Base-by-base conservation (phyloP, 306 rosid genomes). In the Quercus suber region DNA sequence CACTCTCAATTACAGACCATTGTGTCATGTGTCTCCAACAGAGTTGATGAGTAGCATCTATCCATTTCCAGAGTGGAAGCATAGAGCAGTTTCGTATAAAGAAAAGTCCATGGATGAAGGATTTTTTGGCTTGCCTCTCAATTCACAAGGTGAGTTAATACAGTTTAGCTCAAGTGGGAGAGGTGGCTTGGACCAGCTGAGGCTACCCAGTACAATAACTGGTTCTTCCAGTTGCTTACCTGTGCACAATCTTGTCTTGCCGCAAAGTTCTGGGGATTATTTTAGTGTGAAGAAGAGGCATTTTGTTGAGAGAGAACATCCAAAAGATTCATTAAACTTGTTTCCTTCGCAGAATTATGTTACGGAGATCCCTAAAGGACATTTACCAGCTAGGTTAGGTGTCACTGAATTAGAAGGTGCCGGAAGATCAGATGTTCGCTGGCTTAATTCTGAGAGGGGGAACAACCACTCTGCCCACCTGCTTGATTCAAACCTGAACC, bases 81-180 rank as follows among this genome's bases (percentile, higher is more conserved):
- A 88, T 80, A 86, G 88, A 76, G 58, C 76, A 37, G 80, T 76
- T 20, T n/a, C 82, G 17, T 59, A 64, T 51, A 85, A 83, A 81
- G 88, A 80, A 77, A 84, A 83, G 80, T 75, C 73, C 70, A 13
- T 45, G 80, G 86, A 87, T 64, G 87, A 86, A 20, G 86, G 77
- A 41, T 86, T 87, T 70, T 82, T 83, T 30, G 92, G 99, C 55
- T 92, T 93, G 86, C 99, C 99, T 71, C 96, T 96, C 84, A 93
- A 93, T 82, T 96, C 98, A 65, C 97, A 91, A 41, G 99, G 99
- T 52, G 97, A 91, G 82, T 81, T 91, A 74, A 91, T 93, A 80
- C 93, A 84, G 82, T 88, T 91, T 77, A 87, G 86, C 91, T 83
- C 97, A 72, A 86, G 89, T 67, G 80, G 81, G 73, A 79, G 79